Base-by-base conservation (phyloP, 768 basidiomycete genomes). In the Tricholoma sp. region DNA sequence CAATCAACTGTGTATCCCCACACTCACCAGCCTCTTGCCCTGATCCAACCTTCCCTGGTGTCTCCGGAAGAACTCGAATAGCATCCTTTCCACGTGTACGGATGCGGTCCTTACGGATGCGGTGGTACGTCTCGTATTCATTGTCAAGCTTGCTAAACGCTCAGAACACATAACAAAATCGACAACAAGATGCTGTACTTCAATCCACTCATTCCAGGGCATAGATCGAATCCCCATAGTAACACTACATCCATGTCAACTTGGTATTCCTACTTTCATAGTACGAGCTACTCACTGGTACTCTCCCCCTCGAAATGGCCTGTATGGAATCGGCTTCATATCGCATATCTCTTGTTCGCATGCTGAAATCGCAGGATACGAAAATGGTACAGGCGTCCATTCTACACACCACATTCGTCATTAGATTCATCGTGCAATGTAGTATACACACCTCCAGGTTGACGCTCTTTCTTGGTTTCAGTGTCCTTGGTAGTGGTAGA, bases 141-240 rank as follows among this genome's bases (percentile, higher is more conserved):
- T 78, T 75, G 66, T 88, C 88, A 32, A 88, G 74, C 82, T 84
- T 52, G 2, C 2, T 24, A 24, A n/a, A 50, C 44, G 20, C 57
- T 33, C 52, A 29, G 24, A 6, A 39, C 10, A 32, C 49, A 12
- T 13, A n/a, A 17, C 4, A 28, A 7, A 13, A 31, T 20, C 5
- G 1, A 20, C 12, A 13, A n/a, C 28, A n/a, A 52, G 17, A 49
- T 33, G 57, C 67, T 12, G n/a, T 58, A 83, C 84, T 72, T 89
- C 85, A 47, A 90, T 82, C 88, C 88, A 89, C 53, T 85, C 81
- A 39, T 78, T 76, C 83, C 84, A 90, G 8, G 73, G 73, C 85
- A 89, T 88, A 50, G 61, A 33, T 11, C 65, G 58, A 29, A 66
- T 64, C 15, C 66, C 63, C 66, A 65, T 64, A 8, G 62, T 67